phyloP scores from a whole-genome alignment of 2,329 filamentous ascomycete species.

The Sporothrix luriei region DNA sequence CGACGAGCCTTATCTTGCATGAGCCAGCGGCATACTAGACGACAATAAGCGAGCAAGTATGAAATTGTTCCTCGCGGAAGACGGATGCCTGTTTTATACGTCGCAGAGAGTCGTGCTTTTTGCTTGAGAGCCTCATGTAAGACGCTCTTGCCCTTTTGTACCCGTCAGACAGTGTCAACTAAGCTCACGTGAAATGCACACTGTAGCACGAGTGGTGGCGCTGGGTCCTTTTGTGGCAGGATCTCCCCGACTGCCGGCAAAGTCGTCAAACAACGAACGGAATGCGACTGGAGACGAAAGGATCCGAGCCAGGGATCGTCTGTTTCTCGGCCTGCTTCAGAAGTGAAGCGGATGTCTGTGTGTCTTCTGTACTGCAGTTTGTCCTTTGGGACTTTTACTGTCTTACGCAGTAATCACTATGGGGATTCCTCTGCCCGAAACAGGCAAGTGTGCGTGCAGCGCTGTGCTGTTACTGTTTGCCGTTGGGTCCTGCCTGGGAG shows the following conservation, averaged over 20 bases:
- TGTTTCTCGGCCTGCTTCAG: conserved; percentile 25
- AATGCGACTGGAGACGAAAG: conserved; percentile 24
- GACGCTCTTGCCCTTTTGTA: no score
- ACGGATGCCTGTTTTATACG: neutral
- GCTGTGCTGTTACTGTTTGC: neutral
- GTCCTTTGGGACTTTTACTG: conserved; percentile 4
- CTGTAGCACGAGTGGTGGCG: neutral
- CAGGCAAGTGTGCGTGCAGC: conserved; percentile 2
- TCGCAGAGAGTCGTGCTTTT: no score
- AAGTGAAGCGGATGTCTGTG: conserved; percentile 15
- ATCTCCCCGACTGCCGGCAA: conserved; percentile 19
- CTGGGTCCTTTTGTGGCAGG: neutral
- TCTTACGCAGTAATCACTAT: conserved; percentile 8
- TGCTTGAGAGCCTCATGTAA: no score
- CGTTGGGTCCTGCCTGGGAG: conserved; percentile 6
- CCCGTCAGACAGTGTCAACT: neutral
- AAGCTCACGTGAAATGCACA: neutral
- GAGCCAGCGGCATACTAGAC: conserved; percentile 10
- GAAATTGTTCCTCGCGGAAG: neutral
- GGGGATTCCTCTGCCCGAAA: neutral
- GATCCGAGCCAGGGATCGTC: conserved; percentile 22
- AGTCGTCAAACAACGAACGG: conserved; percentile 2
- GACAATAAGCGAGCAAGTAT: neutral
- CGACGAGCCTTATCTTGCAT: conserved; percentile 18
- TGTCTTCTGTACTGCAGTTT: neutral